Evolutionary conservation across 106 monocot species (phyloP).

Genomic region (Dendrobium huoshanense): DNA sequence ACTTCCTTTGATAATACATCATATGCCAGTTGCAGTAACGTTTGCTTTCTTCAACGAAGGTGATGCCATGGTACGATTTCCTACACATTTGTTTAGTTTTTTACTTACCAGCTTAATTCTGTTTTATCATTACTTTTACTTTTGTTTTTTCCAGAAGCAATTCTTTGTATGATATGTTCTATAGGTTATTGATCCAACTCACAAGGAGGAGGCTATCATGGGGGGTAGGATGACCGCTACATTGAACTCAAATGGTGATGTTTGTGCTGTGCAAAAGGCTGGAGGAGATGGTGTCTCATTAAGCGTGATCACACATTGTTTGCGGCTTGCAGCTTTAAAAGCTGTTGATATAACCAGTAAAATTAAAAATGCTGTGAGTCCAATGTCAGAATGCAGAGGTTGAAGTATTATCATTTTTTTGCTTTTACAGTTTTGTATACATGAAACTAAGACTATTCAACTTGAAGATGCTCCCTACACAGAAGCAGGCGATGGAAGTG

Average conservation of each 20-base stretch:
- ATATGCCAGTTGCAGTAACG: conserved; percentile 88
- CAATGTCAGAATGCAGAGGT: neutral
- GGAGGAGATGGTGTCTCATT: conserved; percentile 70
- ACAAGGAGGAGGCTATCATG: conserved; percentile 84
- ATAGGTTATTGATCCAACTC: conserved; percentile 80
- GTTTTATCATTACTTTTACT: neutral
- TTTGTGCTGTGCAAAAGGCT: conserved; percentile 91
- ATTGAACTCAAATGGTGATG: conserved; percentile 78
- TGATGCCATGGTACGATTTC: conserved; percentile 50
- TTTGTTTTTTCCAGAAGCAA: neutral
- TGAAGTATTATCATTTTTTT: neutral
- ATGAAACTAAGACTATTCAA: neutral
- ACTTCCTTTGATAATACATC: conserved; percentile 76
- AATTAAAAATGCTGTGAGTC: conserved; percentile 71
- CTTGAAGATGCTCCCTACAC: neutral
- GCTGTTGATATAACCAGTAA: conserved; percentile 76
- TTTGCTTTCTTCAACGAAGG: conserved; percentile 95
- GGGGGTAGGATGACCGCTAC: conserved; percentile 86
- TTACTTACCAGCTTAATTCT: neutral
- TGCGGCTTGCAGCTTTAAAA: conserved; percentile 72
- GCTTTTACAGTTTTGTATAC: neutral
- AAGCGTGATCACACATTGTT: conserved; percentile 61
- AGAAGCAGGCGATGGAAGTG: neutral
- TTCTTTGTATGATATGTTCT: neutral
- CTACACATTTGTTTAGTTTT: neutral